Evolutionary conservation across 768 basidiomycete genomes (phyloP), one percentile per base, ranked within the genome.

Genomic region (Trichaptum fuscoviolaceum): DNA sequence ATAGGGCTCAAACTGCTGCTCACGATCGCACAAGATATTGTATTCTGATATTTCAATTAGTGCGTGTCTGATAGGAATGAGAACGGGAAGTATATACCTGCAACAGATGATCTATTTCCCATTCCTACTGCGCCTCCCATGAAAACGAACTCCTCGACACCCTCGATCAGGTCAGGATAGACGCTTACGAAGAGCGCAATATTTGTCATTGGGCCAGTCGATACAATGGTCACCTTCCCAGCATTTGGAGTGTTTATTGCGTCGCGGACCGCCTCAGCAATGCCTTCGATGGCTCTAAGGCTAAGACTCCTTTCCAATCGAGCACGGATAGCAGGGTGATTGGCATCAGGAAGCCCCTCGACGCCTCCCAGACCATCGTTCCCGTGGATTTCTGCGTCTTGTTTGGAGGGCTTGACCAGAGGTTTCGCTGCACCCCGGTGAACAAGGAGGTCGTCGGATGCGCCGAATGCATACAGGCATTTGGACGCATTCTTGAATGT

Each of bases 81-180:
- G 20, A 58, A 12, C 58, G 23, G 34, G 36, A 18, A 25, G 35
- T 18, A 34, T 12, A 23, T 66, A 87, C 87, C 87, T 71, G 92
- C 92, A 12, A 86, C 88, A 17, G 93, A 80, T 8, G 90, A 88
- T 35, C 89, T 81, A 72, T 95, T 96, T 0, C 94, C 93, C 25
- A 92, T 73, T 9, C 93, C 93, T 30, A 93, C 87, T 1, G 87
- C 93, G n/a, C 94, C 94, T 12, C 94, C 94, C 94, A 96, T 96
- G 71, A 93, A 90, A 7, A 92, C 89, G 68, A 92, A 83, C 67
- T 90, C 84, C 67, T 88, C 86, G 6, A 93, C 77, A 10, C 80
- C 87, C 2, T 78, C 78, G 23, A 84, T 68, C 2, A 88, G 76
- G 30, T 85, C 80, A 0, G 87, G 84, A 64, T 78, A 80, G 1